Evolutionary conservation across 139 green algal species (phyloP).

Genomic region (Tetradesmus lagerheimii): DNA sequence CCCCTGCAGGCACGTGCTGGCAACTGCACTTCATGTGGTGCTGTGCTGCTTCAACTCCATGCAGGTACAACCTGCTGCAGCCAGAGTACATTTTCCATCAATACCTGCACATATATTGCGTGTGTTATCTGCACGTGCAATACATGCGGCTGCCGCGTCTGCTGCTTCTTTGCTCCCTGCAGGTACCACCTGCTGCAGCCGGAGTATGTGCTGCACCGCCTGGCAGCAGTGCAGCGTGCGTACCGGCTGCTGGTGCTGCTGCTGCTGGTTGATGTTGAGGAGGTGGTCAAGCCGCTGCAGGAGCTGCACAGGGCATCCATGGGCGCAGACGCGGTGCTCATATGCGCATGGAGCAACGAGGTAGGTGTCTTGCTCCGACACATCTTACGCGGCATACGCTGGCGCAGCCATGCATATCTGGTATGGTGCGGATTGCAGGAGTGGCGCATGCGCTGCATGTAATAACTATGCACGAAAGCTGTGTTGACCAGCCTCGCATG

Average conservation of each 20-base stretch:
- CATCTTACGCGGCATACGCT: no score
- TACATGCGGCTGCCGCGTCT: background rate
- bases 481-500: background rate
- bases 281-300: conserved; percentile 77
- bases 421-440: no score
- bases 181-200: conserved; percentile 96
- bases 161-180: background rate
- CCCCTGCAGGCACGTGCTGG: no score
- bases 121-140: no score
- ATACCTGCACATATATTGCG: conserved; percentile 68
- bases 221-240: conserved; percentile 83
- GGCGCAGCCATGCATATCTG: no score
- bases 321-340: conserved; percentile 86
- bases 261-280: conserved; percentile 90
- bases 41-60: background rate
- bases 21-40: no score
- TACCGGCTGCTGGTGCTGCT: conserved; percentile 88
- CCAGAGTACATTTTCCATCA: conserved; percentile 93
- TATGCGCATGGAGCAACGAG: conserved; percentile 89
- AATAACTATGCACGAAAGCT: conserved; percentile 91
- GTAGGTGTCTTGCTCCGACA: conserved; percentile 54
- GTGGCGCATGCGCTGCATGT: no score
- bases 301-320: conserved; percentile 84
- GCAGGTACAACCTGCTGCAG: conserved; percentile 94
- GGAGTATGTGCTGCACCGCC: conserved; percentile 90